Evolutionary conservation across 352 stramenopile species (phyloP).

Genomic region (Pythium insidiosum): DNA sequence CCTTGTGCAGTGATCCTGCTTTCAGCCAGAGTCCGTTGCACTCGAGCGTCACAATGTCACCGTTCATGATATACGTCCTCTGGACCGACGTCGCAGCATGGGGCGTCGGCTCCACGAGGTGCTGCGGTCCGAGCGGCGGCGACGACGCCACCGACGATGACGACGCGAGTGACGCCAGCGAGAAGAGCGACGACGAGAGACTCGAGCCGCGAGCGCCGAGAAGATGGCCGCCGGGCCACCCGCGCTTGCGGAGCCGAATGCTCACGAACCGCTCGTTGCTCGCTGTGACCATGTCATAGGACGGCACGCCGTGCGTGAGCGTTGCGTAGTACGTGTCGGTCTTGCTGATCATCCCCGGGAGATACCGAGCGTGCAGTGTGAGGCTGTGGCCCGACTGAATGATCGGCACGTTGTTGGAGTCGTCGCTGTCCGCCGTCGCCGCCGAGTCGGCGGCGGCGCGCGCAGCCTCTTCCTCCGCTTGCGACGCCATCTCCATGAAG

Average conservation of each 20-base stretch:
- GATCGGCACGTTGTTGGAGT: constrained; percentile 19
- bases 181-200: not conserved
- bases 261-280: constrained; percentile 82
- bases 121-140: not conserved
- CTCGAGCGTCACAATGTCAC: constrained; percentile 81
- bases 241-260: constrained; percentile 71
- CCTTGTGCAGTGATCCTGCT: constrained; percentile 63
- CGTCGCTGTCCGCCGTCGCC: not conserved
- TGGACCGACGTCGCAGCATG: constrained; percentile 10
- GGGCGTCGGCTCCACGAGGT: not conserved
- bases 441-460: not conserved
- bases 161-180: not conserved
- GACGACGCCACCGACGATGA: too few species aligned
- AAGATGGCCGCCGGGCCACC: constrained; percentile 25
- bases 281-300: constrained; percentile 78
- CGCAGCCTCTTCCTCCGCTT: constrained; percentile 19
- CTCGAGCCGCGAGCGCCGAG: constrained; percentile 1
- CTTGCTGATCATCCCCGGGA: constrained; percentile 78
- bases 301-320: constrained; percentile 54
- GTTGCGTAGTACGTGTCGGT: constrained; percentile 82
- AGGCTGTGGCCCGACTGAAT: constrained; percentile 71
- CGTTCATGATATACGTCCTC: constrained; percentile 70
- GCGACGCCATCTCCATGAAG: constrained; percentile 66
- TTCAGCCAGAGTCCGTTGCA: constrained; percentile 84
- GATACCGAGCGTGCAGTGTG: constrained; percentile 59